Evolutionary conservation across 2,329 filamentous ascomycete species (phyloP), one percentile per base, ranked within the genome.

Genomic region (Dactylellina sp.): DNA sequence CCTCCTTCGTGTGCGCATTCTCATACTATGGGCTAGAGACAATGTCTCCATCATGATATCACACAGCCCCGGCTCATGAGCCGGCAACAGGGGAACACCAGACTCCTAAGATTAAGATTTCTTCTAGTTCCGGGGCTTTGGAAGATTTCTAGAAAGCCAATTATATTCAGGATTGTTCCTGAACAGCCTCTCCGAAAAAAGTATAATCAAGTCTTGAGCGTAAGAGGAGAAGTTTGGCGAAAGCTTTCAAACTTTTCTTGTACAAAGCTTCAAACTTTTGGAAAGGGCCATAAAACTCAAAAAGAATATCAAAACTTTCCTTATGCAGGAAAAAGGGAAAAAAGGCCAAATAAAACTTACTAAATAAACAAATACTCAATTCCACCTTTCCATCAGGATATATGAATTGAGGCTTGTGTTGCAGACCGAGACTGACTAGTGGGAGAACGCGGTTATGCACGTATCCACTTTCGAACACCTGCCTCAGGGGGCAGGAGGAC

Each of bases 391-490:
- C n/a, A n/a, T n/a, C n/a, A n/a, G n/a, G n/a, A n/a, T n/a, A n/a
- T n/a, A n/a, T n/a, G n/a, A n/a, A n/a, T n/a, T n/a, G n/a, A n/a
- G n/a, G n/a, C n/a, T n/a, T 32, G 59, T 44, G 59, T 62, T 62
- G 46, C 46, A 50, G 44, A 42, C 24, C 24, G 47, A 32, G 42
- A 42, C 47, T 32, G 42, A 25, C 49, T 52, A 65, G 52, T 66
- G 1, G 59, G 52, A 50, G 16, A 1, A 7, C 47, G 39, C 42
- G 24, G 55, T 53, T 53, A 47, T 46, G 50, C 40, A 46, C 25
- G 46, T 49, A 37, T 57, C 63, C 63, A 60, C 63, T 40, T 55
- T 55, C 35, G 18, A 61, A 47, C 46, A 24, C 28, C 9, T 14
- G 18, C 24, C 12, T 25, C 7, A 25, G 37, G 35, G 6, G 39